These are phyloP conservation scores for Elaeagnus macrophylla DNA, from an alignment of 306 rosid genomes.

Conservation along the genomic window DNA sequence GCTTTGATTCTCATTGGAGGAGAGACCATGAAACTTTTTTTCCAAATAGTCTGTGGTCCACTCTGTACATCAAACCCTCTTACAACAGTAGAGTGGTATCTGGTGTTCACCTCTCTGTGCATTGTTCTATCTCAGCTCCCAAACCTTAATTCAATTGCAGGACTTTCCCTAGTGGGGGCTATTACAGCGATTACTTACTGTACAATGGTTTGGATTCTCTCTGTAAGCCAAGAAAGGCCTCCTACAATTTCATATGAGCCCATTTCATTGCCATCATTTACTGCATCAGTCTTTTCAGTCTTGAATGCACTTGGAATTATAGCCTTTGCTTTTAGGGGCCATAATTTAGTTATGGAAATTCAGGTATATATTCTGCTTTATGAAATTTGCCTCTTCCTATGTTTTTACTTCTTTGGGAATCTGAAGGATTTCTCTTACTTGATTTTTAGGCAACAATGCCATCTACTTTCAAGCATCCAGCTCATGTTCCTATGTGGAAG, in stretches of 20 bases:
- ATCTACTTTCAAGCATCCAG: constrained; percentile 95
- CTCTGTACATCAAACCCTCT: constrained; percentile 78
- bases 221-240: constrained; percentile 86
- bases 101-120: constrained; percentile 87
- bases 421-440: constrained; percentile 10
- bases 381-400: background rate
- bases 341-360: constrained; percentile 79
- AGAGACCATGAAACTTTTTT: constrained; percentile 95
- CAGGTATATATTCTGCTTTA: constrained; percentile 42
- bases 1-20: constrained; percentile 97
- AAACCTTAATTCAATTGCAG: constrained; percentile 94
- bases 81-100: constrained; percentile 96
- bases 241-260: constrained; percentile 77
- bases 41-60: constrained; percentile 90
- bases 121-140: constrained; percentile 97
- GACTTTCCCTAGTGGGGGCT: constrained; percentile 90
- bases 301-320: constrained; percentile 89
- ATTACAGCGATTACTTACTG: constrained; percentile 95
- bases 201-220: constrained; percentile 97
- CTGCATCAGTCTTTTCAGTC: constrained; percentile 63
- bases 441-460: constrained; percentile 84
- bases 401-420: background rate
- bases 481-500: constrained; percentile 99
- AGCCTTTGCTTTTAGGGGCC: constrained; percentile 97
- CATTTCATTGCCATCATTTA: constrained; percentile 37